Conservation (phyloP, 2,329 filamentous ascomycete genomes). For the Cladophialophora yegresii region DNA sequence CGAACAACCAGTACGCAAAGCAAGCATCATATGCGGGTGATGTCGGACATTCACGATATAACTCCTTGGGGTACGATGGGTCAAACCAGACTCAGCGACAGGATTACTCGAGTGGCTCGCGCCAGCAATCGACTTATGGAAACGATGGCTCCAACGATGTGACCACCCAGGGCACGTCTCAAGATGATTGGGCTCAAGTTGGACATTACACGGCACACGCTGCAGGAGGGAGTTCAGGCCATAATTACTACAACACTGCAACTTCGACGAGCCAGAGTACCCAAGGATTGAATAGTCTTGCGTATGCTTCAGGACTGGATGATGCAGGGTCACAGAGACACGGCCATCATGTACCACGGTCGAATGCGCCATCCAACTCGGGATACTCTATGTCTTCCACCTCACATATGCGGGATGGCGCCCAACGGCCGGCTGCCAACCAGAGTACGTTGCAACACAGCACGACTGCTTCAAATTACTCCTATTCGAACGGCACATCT, state of each 20-base stretch:
- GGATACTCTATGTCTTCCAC: constrained; percentile 1
- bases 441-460: constrained; percentile 11
- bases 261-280: constrained; percentile 19
- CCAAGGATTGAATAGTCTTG: constrained; percentile 34
- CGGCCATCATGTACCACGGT: constrained; percentile 14
- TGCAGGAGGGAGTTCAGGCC: constrained; percentile 4
- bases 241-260: constrained; percentile 15
- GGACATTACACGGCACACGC: constrained; percentile 12
- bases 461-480: constrained; percentile 11
- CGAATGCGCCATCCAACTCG: not conserved
- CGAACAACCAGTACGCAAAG: constrained; percentile 17
- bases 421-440: constrained; percentile 22
- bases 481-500: constrained; percentile 16
- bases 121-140: constrained; percentile 14
- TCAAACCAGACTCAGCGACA: constrained; percentile 21
- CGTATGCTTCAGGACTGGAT: constrained; percentile 36
- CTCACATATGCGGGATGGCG: constrained; percentile 16
- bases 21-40: constrained; percentile 21
- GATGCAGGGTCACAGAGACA: constrained; percentile 23
- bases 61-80: constrained; percentile 29
- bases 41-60: constrained; percentile 25
- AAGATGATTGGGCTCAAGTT: constrained; percentile 18
- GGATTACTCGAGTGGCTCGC: constrained; percentile 21
- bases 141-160: constrained; percentile 17
- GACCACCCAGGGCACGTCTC: constrained; percentile 9